These are phyloP conservation scores for Beauveria bassiana DNA, from an alignment of 2,329 filamentous ascomycete species.

Conservation along the genomic window DNA sequence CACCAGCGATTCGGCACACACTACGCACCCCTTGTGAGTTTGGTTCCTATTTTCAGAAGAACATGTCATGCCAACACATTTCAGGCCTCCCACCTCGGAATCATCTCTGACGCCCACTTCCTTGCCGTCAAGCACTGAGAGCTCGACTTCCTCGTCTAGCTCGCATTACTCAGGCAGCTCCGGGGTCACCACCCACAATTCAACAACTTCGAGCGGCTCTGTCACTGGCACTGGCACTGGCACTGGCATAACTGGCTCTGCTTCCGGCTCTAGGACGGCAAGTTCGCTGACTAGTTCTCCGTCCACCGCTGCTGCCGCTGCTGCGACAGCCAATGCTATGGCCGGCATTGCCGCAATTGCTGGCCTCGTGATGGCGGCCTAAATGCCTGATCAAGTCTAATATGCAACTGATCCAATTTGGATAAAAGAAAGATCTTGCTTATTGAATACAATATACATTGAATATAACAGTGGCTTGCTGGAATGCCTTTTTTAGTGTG, in stretches of 20 bases:
- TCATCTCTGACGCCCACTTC: neutral
- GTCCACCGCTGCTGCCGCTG: neutral
- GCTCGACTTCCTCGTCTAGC: neutral
- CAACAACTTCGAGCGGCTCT: neutral
- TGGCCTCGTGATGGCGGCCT: conserved; percentile 1
- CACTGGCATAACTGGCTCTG: neutral
- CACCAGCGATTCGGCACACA: neutral
- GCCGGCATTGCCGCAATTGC: conserved; percentile 8
- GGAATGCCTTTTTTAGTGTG: too few species aligned
- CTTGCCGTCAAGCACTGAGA: neutral
- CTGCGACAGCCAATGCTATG: conserved; percentile 4
- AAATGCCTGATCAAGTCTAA: neutral
- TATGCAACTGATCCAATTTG: neutral
- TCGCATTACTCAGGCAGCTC: neutral
- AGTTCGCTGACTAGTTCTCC: neutral
- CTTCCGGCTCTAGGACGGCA: neutral
- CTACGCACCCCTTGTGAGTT: neutral
- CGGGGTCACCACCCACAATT: neutral
- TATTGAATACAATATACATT: neutral
- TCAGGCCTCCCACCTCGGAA: neutral
- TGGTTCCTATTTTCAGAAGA: neutral
- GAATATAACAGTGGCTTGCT: neutral
- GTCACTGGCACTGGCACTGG: neutral
- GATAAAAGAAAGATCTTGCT: neutral
- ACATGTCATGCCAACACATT: neutral